Conservation (phyloP, 768 basidiomycete species). For the Russula sp. region DNA sequence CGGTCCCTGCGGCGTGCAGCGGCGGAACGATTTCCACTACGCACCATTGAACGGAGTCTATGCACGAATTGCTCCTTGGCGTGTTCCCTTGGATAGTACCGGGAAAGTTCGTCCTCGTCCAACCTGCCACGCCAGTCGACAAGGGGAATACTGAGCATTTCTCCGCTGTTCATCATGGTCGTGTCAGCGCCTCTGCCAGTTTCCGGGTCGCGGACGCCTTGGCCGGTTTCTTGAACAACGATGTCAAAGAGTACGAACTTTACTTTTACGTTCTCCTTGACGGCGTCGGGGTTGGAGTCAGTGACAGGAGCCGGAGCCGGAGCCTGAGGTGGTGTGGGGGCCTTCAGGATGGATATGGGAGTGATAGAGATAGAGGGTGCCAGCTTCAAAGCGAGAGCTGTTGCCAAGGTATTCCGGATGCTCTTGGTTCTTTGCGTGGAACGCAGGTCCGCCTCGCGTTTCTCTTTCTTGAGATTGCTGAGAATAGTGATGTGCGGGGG, state of each 20-base stretch:
- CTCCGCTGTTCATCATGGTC: background rate
- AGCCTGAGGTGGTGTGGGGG: too few species aligned
- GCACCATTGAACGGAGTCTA: background rate
- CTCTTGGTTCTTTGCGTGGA: background rate
- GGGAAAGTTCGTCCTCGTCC: background rate
- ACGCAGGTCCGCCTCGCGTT: background rate
- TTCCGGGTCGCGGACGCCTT: background rate
- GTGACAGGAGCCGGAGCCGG: background rate
- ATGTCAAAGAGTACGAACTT: background rate
- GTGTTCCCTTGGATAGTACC: constrained; percentile 10
- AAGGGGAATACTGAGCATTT: constrained; percentile 5
- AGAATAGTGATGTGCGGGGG: background rate
- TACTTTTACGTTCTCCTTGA: background rate
- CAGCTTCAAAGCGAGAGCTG: background rate
- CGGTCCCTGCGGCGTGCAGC: background rate
- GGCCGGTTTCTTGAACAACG: background rate
- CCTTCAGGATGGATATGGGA: background rate
- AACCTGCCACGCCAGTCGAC: constrained; percentile 6
- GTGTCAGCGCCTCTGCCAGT: background rate
- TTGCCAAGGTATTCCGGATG: background rate
- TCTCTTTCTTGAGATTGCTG: background rate
- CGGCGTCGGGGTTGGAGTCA: background rate
- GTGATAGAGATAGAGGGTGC: background rate
- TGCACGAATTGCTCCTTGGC: background rate
- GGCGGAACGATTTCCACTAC: background rate